Percentiles rank a stretch among this genome's conserved stretches.
Conservation (phyloP, 106 monocot species). For the Phalaenopsis aphrodite region DNA sequence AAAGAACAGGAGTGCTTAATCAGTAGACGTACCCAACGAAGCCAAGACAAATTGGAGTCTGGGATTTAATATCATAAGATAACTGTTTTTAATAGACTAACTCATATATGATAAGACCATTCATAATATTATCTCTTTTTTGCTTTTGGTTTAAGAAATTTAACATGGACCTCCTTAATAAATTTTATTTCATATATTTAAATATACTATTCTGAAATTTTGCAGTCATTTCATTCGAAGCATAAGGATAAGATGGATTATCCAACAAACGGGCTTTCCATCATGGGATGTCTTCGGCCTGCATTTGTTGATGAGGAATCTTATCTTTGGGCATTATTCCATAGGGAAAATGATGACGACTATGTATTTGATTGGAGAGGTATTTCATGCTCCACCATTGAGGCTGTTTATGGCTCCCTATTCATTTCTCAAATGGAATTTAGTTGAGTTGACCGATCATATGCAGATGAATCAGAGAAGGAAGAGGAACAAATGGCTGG, state of each 20-base stretch:
- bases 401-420: neutral
- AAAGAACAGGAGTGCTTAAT: neutral
- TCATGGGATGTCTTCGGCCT: slow-evolving; percentile 65
- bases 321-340: slow-evolving; percentile 53
- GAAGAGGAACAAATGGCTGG: slow-evolving; percentile 45
- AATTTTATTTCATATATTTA: neutral
- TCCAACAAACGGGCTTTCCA: slow-evolving; percentile 67
- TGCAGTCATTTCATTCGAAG: slow-evolving; percentile 34
- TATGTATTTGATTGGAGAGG: slow-evolving; percentile 69
- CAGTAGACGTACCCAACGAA: neutral
- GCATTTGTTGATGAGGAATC: slow-evolving; percentile 63
- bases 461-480: slow-evolving; percentile 39
- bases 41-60: neutral
- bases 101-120: neutral
- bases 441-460: neutral
- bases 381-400: slow-evolving; percentile 8
- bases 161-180: neutral
- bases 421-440: neutral
- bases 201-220: neutral
- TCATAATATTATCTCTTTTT: neutral
- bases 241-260: slow-evolving; percentile 34
- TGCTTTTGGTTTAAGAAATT: neutral
- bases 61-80: neutral
- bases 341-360: slow-evolving; percentile 28
- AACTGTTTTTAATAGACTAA: neutral